A percentile compares a stretch with the other conserved stretches of the same genome.
phyloP scores from a whole-genome alignment of 305 asterid species.

The Ruellia speciosa region DNA sequence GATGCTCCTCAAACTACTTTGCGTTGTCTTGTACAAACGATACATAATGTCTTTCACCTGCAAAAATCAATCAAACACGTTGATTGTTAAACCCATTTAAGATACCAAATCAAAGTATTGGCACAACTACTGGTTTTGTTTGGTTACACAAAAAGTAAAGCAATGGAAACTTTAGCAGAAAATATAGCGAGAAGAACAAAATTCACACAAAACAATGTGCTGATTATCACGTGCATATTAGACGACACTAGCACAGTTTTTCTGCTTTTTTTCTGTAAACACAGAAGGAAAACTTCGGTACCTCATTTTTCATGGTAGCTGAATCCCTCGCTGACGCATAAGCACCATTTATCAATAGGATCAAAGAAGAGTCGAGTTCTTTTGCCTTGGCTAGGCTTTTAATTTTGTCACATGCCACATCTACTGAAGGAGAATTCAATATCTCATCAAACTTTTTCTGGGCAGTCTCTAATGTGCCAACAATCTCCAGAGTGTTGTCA shows the following conservation, averaged over 20 bases:
- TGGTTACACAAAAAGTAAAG: too few relatives aligned
- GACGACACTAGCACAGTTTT: neutral
- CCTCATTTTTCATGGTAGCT: conserved; percentile 75
- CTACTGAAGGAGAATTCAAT: conserved; percentile 69
- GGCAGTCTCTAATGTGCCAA: conserved; percentile 76
- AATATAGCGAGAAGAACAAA: neutral
- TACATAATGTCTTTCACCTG: conserved; percentile 95
- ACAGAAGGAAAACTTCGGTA: conserved; percentile 14
- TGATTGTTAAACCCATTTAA: too few relatives aligned
- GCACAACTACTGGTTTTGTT: too few relatives aligned
- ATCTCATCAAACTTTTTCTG: conserved; percentile 82
- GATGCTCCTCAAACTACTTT: conserved; percentile 75
- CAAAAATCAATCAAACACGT: neutral
- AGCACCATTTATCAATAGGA: conserved; percentile 78
- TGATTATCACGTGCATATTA: neutral
- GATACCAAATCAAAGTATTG: too few relatives aligned
- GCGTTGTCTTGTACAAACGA: conserved; percentile 73
- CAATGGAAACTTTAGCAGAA: neutral
- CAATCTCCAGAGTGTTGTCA: conserved; percentile 83
- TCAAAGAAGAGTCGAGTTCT: conserved; percentile 87
- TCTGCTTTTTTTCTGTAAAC: neutral
- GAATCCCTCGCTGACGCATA: conserved; percentile 91
- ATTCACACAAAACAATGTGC: neutral
- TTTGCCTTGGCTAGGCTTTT: conserved; percentile 77
- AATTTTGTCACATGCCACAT: conserved; percentile 82